Conservation (phyloP, 2,329 filamentous ascomycete species). For the Mycosphaerella sp. region DNA sequence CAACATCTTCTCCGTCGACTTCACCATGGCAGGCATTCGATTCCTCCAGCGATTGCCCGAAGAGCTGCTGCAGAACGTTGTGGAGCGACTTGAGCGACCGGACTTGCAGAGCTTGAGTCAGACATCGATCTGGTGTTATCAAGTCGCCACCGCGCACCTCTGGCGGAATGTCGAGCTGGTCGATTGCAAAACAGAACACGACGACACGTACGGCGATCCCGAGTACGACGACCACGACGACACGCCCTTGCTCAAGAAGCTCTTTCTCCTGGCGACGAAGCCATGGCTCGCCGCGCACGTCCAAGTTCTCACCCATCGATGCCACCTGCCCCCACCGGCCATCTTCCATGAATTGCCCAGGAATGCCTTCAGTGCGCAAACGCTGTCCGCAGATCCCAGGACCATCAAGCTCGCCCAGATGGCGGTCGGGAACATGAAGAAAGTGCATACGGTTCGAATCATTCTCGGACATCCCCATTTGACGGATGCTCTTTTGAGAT, state of each 20-base stretch:
- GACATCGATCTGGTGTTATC: conserved; percentile 34
- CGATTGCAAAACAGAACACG: conserved; percentile 33
- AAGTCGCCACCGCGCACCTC: conserved; percentile 34
- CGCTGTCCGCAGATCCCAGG: conserved; percentile 37
- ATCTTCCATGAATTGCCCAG: conserved; percentile 41
- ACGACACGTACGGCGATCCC: background rate
- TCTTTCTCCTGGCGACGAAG: conserved; percentile 39
- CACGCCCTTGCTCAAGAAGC: conserved; percentile 39
- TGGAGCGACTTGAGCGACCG: conserved; percentile 31
- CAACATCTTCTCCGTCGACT: background rate
- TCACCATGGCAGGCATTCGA: background rate
- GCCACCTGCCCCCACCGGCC: conserved; percentile 41
- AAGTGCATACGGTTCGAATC: conserved; percentile 41
- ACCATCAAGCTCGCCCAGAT: conserved; percentile 36
- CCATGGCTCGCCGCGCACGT: conserved; percentile 39
- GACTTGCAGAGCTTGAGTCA: conserved; percentile 33
- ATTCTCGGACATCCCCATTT: conserved; percentile 41
- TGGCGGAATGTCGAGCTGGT: conserved; percentile 39
- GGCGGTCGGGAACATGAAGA: conserved; percentile 38
- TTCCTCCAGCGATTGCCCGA: conserved; percentile 32
- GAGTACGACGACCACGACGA: conserved; percentile 34
- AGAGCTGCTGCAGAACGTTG: conserved; percentile 38
- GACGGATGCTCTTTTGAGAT: conserved; percentile 36
- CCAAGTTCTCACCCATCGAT: conserved; percentile 40
- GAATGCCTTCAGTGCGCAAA: conserved; percentile 36